Evolutionary conservation across 208 protist species (phyloP).

Genomic region (Trypanosoma caninum): DNA sequence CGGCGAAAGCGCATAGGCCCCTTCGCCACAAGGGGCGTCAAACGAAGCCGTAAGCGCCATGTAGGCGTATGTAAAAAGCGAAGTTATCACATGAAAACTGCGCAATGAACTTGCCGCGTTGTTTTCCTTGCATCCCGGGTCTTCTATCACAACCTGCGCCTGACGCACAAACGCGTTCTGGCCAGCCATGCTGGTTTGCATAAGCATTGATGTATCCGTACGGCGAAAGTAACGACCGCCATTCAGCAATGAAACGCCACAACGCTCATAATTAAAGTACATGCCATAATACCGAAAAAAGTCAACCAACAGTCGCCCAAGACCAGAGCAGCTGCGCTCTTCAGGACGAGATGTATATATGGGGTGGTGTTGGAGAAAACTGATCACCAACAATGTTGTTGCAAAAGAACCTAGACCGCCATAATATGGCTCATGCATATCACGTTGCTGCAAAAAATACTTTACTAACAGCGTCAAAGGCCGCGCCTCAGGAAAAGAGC

Average conservation of each 20-base stretch:
- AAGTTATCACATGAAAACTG: conserved; percentile 58
- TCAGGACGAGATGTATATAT: conserved; percentile 56
- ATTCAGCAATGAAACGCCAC: conserved; percentile 70
- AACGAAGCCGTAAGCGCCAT: conserved; percentile 54
- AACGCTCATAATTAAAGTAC: conserved; percentile 75
- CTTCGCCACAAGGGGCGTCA: neutral
- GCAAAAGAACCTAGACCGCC: conserved; percentile 92
- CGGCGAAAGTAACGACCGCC: conserved; percentile 57
- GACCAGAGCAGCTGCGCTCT: conserved; percentile 55
- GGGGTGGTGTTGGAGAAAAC: conserved; percentile 90
- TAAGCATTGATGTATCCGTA: conserved; percentile 20
- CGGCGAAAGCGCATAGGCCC: conserved; percentile 28
- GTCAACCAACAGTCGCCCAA: conserved; percentile 90
- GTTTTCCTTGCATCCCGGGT: conserved; percentile 67
- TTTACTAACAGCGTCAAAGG: conserved; percentile 88
- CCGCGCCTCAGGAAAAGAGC: conserved; percentile 67
- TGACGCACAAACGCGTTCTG: conserved; percentile 17
- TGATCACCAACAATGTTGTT: conserved; percentile 85
- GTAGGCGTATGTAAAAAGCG: conserved; percentile 73
- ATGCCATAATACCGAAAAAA: conserved; percentile 93
- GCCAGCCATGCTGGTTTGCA: neutral
- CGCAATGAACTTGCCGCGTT: conserved; percentile 85
- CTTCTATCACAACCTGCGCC: conserved; percentile 61
- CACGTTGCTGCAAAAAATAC: conserved; percentile 89
- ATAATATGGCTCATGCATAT: conserved; percentile 91